phyloP scores from a whole-genome alignment of 306 rosid species.

The Vigna hirtella region DNA sequence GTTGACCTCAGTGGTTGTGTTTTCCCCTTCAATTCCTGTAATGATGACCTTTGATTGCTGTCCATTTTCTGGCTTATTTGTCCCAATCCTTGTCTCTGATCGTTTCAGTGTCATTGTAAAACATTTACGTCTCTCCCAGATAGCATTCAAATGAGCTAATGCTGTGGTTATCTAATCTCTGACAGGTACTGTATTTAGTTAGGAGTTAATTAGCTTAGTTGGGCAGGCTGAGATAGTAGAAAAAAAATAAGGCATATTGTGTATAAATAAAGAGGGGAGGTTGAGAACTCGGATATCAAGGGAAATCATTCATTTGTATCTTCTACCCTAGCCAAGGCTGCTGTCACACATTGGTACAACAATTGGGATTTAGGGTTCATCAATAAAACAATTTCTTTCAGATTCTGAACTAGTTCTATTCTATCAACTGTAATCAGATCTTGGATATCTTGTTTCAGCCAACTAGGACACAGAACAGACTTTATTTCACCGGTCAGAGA shows the following conservation, averaged over 20 bases:
- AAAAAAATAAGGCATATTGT: background rate
- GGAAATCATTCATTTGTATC: too few relatives aligned
- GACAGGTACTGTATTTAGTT: background rate
- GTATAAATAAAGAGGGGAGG: background rate
- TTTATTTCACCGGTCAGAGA: too few relatives aligned
- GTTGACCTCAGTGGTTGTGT: background rate
- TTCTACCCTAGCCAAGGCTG: too few relatives aligned
- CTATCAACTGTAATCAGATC: too few relatives aligned
- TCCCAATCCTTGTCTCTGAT: constrained; percentile 1
- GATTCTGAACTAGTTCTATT: too few relatives aligned
- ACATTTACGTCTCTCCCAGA: background rate
- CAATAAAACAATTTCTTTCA: too few relatives aligned
- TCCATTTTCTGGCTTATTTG: background rate
- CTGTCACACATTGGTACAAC: too few relatives aligned
- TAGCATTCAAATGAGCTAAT: background rate
- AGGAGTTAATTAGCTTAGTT: background rate
- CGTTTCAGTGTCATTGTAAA: background rate
- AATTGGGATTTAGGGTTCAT: too few relatives aligned
- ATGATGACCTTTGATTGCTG: background rate
- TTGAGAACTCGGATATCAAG: too few relatives aligned
- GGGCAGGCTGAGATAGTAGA: background rate
- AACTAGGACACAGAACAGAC: too few relatives aligned
- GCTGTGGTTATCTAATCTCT: background rate
- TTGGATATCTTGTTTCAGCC: too few relatives aligned
- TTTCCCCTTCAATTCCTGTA: background rate